Percentiles rank a stretch among this genome's conserved stretches.
Evolutionary conservation across 495 filamentous ascomycete genomes (phyloP).

Genomic region (Penicillium waksmanii): DNA sequence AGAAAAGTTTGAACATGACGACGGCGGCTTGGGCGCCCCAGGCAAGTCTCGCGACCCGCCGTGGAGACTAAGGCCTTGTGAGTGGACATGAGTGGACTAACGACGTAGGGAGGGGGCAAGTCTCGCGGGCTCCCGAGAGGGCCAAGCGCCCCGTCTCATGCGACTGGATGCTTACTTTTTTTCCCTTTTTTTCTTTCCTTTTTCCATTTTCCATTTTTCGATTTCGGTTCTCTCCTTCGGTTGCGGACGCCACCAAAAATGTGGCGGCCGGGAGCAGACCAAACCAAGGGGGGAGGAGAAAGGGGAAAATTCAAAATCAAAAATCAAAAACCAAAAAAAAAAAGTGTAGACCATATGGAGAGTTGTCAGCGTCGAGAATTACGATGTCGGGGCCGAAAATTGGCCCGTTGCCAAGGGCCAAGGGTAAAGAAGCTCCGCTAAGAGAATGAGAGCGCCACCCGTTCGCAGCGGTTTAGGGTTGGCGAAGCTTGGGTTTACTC

Average conservation of each 20-base stretch:
- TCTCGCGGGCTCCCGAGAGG: conserved; percentile 10
- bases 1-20: conserved; percentile 22
- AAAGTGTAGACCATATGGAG: neutral
- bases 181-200: neutral
- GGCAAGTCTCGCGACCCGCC: conserved; percentile 27
- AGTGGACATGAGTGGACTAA: neutral
- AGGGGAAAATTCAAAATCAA: conserved; percentile 1
- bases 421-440: conserved; percentile 6
- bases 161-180: neutral
- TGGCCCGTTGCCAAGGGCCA: conserved; percentile 5
- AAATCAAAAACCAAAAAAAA: neutral
- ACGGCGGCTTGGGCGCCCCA: conserved; percentile 17
- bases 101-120: neutral
- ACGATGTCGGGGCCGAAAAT: conserved; percentile 5
- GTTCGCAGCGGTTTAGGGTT: conserved; percentile 1
- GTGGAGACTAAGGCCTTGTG: conserved; percentile 6
- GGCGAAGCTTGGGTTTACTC: neutral
- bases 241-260: conserved; percentile 20
- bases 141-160: conserved; percentile 8
- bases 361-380: neutral
- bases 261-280: conserved; percentile 10
- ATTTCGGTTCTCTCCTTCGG: neutral
- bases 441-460: conserved; percentile 5
- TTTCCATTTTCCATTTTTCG: neutral
- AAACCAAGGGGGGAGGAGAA: neutral